A percentile compares a stretch with the other conserved stretches of the same genome.
Conservation (phyloP, 495 filamentous ascomycete species). For the Parathielavia hyrcaniae region DNA sequence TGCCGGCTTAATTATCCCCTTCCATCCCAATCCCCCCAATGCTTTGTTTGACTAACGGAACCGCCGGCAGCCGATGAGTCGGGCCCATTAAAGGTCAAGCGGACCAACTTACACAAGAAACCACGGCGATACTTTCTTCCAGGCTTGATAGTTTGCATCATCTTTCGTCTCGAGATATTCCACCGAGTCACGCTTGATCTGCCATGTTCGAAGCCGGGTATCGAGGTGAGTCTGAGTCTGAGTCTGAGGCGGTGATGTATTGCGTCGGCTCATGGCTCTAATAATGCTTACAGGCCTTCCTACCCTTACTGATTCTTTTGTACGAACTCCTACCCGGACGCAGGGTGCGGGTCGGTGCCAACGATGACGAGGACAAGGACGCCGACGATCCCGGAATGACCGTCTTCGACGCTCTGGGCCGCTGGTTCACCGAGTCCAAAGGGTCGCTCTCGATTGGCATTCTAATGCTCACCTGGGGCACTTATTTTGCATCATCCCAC, state of each 20-base stretch:
- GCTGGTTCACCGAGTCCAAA: conserved; percentile 33
- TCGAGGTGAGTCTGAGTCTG: conserved; percentile 34
- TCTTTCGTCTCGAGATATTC: conserved; percentile 39
- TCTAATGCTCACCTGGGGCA: conserved; percentile 32
- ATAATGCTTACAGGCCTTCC: conserved; percentile 30
- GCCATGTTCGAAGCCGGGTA: conserved; percentile 38
- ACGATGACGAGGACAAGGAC: conserved; percentile 22
- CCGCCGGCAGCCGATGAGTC: conserved; percentile 35
- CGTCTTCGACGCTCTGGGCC: conserved; percentile 33
- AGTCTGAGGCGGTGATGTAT: background rate
- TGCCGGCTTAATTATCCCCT: background rate
- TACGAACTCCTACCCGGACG: conserved; percentile 39
- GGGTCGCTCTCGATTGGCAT: conserved; percentile 26
- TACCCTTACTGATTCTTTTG: conserved; percentile 34
- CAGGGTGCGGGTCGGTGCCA: conserved; percentile 12
- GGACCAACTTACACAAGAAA: conserved; percentile 35
- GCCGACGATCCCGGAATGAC: conserved; percentile 37
- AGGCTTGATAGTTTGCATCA: conserved; percentile 36
- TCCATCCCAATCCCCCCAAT: background rate
- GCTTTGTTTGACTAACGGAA: background rate
- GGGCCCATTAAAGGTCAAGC: conserved; percentile 25
- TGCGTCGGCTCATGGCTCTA: background rate
- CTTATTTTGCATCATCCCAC: conserved; percentile 23
- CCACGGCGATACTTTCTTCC: conserved; percentile 40
- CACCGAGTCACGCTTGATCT: conserved; percentile 35